Conservation (phyloP, 2,329 filamentous ascomycete genomes). For the Cercospora berteroae region DNA sequence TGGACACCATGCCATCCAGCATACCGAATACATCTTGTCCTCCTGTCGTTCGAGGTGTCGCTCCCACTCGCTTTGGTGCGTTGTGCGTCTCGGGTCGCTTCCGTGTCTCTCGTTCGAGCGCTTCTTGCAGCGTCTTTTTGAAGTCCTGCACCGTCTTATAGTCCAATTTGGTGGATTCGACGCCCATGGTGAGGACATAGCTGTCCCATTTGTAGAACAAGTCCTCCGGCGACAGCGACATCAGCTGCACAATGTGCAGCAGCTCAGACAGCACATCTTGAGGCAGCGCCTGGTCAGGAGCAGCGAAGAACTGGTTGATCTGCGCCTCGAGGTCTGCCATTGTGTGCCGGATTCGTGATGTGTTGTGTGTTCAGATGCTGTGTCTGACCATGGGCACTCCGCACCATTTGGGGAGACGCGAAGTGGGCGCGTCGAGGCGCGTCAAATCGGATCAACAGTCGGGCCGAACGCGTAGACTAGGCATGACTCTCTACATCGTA, state of each 20-base stretch:
- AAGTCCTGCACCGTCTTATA: conserved; percentile 72
- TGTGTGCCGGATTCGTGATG: background rate
- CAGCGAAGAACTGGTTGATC: conserved; percentile 60
- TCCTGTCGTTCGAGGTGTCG: conserved; percentile 57
- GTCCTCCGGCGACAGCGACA: conserved; percentile 78
- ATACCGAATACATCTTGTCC: conserved; percentile 71
- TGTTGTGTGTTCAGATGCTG: background rate
- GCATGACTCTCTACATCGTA: background rate
- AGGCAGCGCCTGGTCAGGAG: conserved; percentile 56
- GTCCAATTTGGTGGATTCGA: conserved; percentile 69
- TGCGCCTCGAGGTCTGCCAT: conserved; percentile 55
- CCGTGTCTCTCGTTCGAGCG: conserved; percentile 72
- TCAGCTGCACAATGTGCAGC: conserved; percentile 79
- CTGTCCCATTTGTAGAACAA: conserved; percentile 99
- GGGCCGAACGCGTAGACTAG: background rate
- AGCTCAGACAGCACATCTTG: conserved; percentile 78
- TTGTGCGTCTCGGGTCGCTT: conserved; percentile 57
- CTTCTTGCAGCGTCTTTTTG: conserved; percentile 83
- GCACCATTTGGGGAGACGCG: background rate
- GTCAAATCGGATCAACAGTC: background rate
- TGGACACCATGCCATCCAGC: conserved; percentile 49
- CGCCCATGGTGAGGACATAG: conserved; percentile 91
- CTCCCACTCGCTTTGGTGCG: conserved; percentile 61
- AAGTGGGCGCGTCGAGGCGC: conserved; percentile 2
- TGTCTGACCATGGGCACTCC: background rate